These are phyloP conservation scores for Ulota crispa DNA, from an alignment of 225 moss, liverwort and hornwort genomes.

Conservation along the genomic window DNA sequence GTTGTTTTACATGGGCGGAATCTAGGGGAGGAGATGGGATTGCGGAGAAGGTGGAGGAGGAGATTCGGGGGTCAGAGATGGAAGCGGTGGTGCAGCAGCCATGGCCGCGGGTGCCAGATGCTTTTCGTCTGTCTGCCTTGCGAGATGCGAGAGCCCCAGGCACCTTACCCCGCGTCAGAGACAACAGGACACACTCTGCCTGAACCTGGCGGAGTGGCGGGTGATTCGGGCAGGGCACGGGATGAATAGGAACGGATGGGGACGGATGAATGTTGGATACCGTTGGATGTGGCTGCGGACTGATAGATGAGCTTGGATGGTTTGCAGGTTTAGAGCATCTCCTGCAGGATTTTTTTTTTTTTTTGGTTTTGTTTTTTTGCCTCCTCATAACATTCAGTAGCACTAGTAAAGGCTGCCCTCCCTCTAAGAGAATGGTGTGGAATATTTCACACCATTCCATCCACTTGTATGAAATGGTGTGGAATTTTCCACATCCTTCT, in stretches of 20 bases:
- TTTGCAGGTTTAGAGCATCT: too few species aligned
- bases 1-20: conserved; percentile 2
- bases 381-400: too few species aligned
- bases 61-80: background rate
- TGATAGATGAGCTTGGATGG: background rate
- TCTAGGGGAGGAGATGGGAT: conserved; percentile 4
- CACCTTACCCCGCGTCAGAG: background rate
- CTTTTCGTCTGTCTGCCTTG: background rate
- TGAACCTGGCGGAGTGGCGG: background rate
- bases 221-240: background rate
- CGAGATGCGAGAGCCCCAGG: conserved; percentile 8
- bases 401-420: too few species aligned
- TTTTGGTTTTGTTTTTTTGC: too few species aligned
- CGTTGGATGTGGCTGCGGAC: background rate
- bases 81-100: conserved; percentile 1
- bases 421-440: too few species aligned
- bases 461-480: too few species aligned
- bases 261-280: background rate
- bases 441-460: too few species aligned
- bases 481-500: too few species aligned
- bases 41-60: background rate
- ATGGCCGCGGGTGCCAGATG: conserved; percentile 19
- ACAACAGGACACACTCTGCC: background rate
- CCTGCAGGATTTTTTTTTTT: too few species aligned
- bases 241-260: background rate